Evolutionary conservation across 2,329 filamentous ascomycete species (phyloP).

Genomic region (Aspergillus caelatus): DNA sequence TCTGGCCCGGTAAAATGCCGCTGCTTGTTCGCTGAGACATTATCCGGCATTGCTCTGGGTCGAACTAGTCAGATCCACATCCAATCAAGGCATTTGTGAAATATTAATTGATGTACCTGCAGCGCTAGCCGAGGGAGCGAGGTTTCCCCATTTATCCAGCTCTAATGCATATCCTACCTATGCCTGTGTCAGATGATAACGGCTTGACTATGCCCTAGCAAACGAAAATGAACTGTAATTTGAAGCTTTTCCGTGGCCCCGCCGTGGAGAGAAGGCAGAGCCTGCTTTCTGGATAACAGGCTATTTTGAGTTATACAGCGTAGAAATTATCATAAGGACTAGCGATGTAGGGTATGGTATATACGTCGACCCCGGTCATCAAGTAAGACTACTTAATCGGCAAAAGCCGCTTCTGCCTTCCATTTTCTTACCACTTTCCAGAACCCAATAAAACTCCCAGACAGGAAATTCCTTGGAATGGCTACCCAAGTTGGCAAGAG

Average conservation of each 20-base stretch:
- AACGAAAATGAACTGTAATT: neutral
- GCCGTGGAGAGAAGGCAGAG: neutral
- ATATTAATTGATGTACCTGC: neutral
- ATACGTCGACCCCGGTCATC: neutral
- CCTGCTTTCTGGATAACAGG: neutral
- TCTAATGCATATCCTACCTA: too few species aligned
- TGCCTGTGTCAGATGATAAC: neutral
- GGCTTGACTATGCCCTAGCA: neutral
- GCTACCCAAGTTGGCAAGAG: conserved; percentile 12
- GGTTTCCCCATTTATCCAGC: too few species aligned
- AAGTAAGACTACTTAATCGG: neutral
- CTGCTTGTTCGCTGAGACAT: neutral
- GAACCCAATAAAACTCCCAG: neutral
- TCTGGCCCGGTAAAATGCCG: neutral
- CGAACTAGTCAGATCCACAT: neutral
- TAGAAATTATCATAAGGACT: neutral
- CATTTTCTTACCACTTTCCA: neutral
- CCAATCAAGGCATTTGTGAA: neutral
- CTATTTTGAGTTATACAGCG: neutral
- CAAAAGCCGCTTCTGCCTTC: neutral
- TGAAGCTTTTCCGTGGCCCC: neutral
- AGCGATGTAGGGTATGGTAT: neutral
- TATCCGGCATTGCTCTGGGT: neutral
- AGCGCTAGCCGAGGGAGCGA: neutral
- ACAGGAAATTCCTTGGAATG: neutral